A percentile compares a stretch with the other conserved stretches of the same genome.
phyloP scores from a whole-genome alignment of 2,329 filamentous ascomycete genomes.

The Exophiala dermatitidis region DNA sequence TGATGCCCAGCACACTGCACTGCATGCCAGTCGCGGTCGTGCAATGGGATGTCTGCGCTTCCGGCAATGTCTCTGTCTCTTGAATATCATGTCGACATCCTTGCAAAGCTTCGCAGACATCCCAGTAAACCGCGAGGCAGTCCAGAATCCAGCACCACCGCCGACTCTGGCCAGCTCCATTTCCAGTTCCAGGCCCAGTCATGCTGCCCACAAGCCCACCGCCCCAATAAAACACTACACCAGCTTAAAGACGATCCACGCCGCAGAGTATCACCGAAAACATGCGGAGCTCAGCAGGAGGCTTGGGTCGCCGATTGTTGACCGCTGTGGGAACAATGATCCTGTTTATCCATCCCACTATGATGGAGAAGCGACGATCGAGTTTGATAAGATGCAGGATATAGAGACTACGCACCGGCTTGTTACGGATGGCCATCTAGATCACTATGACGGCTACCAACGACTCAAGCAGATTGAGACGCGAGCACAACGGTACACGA shows the following conservation, averaged over 20 bases:
- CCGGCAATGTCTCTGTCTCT: not conserved
- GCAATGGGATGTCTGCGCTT: not conserved
- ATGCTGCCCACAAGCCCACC: no score
- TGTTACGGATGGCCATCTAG: conserved; percentile 41
- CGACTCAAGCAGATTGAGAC: conserved; percentile 48
- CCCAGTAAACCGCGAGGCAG: not conserved
- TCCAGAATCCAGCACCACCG: not conserved
- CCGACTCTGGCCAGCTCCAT: not conserved
- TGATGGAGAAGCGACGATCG: conserved; percentile 29
- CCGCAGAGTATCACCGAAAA: not conserved
- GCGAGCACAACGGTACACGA: conserved; percentile 48
- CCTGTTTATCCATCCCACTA: not conserved
- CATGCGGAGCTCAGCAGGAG: not conserved
- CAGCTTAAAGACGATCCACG: not conserved
- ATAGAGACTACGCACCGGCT: conserved; percentile 43
- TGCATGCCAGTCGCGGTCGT: not conserved
- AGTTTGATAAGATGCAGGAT: conserved; percentile 38
- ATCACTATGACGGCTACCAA: conserved; percentile 39
- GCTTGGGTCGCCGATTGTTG: not conserved
- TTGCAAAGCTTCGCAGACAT: not conserved
- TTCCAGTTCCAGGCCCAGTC: not conserved
- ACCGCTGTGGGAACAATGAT: not conserved
- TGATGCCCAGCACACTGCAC: no score
- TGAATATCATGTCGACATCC: not conserved
- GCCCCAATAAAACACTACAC: no score